Base-by-base conservation (phyloP, 2,329 filamentous ascomycete genomes). In the Helminthosporium solani region DNA sequence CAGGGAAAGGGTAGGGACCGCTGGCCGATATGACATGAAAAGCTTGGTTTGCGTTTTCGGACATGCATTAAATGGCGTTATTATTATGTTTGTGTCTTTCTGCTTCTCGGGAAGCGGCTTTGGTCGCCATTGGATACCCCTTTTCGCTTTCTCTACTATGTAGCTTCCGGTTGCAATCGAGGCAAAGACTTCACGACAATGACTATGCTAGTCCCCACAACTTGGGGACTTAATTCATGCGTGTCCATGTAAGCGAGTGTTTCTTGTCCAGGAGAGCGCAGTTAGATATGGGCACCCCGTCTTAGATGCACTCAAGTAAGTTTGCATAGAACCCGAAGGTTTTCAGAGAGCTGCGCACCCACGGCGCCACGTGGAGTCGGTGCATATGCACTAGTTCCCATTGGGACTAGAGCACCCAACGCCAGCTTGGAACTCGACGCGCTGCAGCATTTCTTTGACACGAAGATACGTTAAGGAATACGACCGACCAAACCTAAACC, bases 11-110 rank as follows among this genome's bases (percentile, higher is more conserved):
- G 8, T 35, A 33, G 2, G 5, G 5, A 19, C 38, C 45, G 9
- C 25, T 38, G 3, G 36, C 50, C 20, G 42, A 40, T 9, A 28
- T 44, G 11, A 16, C 42, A 27, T 49, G 33, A 42, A 27, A 3
- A 11, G 12, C 19, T 35, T 34, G 40, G 8, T 35, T 35, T 18
- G 28, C 40, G 25, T 34, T 31, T 40, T 40, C 5, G 37, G 19
- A 4, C 8, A 28, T 34, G 40, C 31, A 34, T 35, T 18, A 4
- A 6, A 21, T 19, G 40, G 40, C 40, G 30, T 42, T 41, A 23
- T 9, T 6, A 16, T 41, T 8, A 23, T 25, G 21, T 14, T 12
- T 41, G 7, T 20, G 12, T 16, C 33, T 30, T 31, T 19, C 27
- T n/a, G 19, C n/a, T n/a, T n/a, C n/a, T 6, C 15, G 7, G 34